Evolutionary conservation across 441 rosid species (phyloP).

Genomic region (Euphorbia neoarborescens): DNA sequence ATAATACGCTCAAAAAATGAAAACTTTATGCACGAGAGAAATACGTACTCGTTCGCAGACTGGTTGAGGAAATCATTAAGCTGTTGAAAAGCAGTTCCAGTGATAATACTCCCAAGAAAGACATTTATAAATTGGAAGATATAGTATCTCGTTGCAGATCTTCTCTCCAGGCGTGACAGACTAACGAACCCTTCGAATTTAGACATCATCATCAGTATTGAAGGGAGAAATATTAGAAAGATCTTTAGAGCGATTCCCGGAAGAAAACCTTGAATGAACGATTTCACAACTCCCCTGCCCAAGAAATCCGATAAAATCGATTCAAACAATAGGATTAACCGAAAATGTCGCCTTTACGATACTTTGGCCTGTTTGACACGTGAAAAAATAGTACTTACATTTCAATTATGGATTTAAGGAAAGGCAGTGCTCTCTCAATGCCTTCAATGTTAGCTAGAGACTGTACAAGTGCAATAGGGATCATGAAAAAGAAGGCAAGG

Average conservation of each 20-base stretch:
- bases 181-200: slow-evolving; percentile 87
- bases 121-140: slow-evolving; percentile 81
- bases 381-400: slow-evolving; percentile 40
- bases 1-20: not conserved
- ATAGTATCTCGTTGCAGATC: slow-evolving; percentile 80
- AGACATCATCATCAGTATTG: slow-evolving; percentile 93
- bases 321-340: not conserved
- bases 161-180: slow-evolving; percentile 66
- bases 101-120: slow-evolving; percentile 80
- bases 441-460: slow-evolving; percentile 91
- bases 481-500: slow-evolving; percentile 95
- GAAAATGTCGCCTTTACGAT: not conserved
- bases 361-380: not conserved
- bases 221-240: slow-evolving; percentile 77
- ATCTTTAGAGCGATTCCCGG: slow-evolving; percentile 93
- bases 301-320: slow-evolving; percentile 1
- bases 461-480: slow-evolving; percentile 85
- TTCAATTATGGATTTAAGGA: slow-evolving; percentile 63
- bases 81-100: slow-evolving; percentile 89
- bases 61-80: slow-evolving; percentile 63
- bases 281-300: slow-evolving; percentile 57
- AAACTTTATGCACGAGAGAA: not conserved
- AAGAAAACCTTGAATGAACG: slow-evolving; percentile 82
- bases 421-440: slow-evolving; percentile 77
- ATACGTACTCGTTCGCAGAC: slow-evolving; percentile 76